A percentile compares a stretch with the other conserved stretches of the same genome.
Conservation (phyloP, 148 eudicot genomes). For the Fagopyrum esculentum region DNA sequence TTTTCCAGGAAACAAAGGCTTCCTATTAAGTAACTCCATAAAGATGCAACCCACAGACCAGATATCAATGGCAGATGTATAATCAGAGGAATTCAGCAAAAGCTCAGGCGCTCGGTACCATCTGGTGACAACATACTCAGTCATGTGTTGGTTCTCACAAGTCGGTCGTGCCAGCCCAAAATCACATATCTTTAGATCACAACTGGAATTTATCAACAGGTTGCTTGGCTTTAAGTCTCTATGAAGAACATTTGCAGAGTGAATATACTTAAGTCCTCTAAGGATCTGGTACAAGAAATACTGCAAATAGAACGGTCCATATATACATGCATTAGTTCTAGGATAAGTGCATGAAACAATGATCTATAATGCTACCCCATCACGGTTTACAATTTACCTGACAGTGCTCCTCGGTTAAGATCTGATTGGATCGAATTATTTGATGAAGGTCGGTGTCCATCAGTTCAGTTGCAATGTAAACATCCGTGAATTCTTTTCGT, state of each 20-base stretch:
- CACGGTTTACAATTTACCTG: conserved; percentile 39
- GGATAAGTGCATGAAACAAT: neutral
- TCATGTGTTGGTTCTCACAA: conserved; percentile 72
- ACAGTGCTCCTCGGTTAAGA: conserved; percentile 80
- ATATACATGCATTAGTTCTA: neutral
- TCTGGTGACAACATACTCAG: conserved; percentile 88
- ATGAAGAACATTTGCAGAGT: conserved; percentile 80
- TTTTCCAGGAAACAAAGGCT: conserved; percentile 70
- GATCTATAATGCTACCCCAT: neutral
- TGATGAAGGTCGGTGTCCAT: conserved; percentile 98
- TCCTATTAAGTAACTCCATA: conserved; percentile 82
- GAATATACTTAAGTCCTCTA: conserved; percentile 76
- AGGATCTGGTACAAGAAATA: conserved; percentile 82
- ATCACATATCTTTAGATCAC: conserved; percentile 85
- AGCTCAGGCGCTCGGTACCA: conserved; percentile 93
- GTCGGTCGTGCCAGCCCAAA: conserved; percentile 82
- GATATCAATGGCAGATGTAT: conserved; percentile 73
- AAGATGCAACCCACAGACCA: conserved; percentile 94
- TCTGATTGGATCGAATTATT: conserved; percentile 76
- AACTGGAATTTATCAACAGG: conserved; percentile 61
- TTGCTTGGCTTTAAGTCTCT: conserved; percentile 87
- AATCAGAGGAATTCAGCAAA: conserved; percentile 79
- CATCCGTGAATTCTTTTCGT: conserved; percentile 75
- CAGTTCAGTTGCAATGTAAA: conserved; percentile 75
- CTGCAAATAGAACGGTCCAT: conserved; percentile 33